Percentiles rank a stretch among this genome's conserved stretches.
phyloP scores from a whole-genome alignment of 169 alveolate genomes.

The Plasmodium coatneyi region DNA sequence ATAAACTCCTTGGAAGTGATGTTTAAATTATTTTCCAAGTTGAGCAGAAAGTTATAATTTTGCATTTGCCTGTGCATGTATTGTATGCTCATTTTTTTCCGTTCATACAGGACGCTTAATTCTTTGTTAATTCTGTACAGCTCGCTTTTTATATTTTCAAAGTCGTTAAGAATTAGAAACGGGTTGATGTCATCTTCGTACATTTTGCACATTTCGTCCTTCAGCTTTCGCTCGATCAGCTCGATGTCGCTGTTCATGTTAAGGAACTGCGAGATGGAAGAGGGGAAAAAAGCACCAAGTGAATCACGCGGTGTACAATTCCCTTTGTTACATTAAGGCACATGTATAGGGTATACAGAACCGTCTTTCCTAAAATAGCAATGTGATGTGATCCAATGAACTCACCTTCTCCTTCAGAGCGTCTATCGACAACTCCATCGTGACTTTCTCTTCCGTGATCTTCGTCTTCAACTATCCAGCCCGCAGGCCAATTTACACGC shows the following conservation, averaged over 20 bases:
- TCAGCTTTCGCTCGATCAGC: conserved; percentile 43
- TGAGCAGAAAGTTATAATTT: conserved; percentile 53
- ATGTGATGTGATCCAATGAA: neutral
- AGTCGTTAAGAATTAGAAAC: conserved; percentile 27
- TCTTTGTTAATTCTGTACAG: conserved; percentile 25
- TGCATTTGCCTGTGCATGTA: conserved; percentile 73
- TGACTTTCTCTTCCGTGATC: neutral
- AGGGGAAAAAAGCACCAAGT: neutral
- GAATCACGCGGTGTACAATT: neutral
- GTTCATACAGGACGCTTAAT: conserved; percentile 37
- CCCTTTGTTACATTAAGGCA: neutral
- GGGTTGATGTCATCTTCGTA: conserved; percentile 75
- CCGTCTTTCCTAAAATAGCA: neutral
- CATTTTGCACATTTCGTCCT: conserved; percentile 59
- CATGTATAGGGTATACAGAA: neutral
- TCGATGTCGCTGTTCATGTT: conserved; percentile 71
- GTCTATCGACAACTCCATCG: conserved; percentile 62
- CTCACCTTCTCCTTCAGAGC: conserved; percentile 66
- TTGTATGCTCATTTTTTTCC: conserved; percentile 33
- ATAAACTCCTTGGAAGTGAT: conserved; percentile 33
- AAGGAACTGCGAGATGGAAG: conserved; percentile 6
- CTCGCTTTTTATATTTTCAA: conserved; percentile 62
- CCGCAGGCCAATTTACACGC: neutral
- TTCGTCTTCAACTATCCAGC: neutral
- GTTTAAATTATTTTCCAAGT: conserved; percentile 61